A percentile compares a stretch with the other conserved stretches of the same genome.
These are phyloP conservation scores for Eutypella sp. DNA, from an alignment of 2,329 filamentous ascomycete species.

Conservation along the genomic window DNA sequence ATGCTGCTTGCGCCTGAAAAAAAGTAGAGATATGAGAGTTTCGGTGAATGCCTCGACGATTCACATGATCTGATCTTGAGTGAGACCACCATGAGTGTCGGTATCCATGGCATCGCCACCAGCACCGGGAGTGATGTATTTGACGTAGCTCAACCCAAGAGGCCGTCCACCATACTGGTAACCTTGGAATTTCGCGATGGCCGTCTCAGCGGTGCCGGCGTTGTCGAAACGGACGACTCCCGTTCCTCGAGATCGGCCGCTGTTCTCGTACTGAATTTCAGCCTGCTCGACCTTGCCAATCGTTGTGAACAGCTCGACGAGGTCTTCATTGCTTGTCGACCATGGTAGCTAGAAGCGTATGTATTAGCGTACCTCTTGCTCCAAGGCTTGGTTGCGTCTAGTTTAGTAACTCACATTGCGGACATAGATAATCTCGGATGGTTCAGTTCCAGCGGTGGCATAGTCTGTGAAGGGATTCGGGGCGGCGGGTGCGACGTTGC, in stretches of 20 bases:
- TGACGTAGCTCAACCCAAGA: slow-evolving; percentile 88
- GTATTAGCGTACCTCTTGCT: slow-evolving; percentile 11
- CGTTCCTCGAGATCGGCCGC: slow-evolving; percentile 88
- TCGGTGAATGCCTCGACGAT: background rate
- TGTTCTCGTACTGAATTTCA: slow-evolving; percentile 98
- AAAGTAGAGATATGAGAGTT: background rate
- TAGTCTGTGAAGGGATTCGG: slow-evolving; percentile 94
- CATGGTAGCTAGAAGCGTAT: slow-evolving; percentile 75
- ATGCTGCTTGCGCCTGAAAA: background rate
- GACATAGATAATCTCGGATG: slow-evolving; percentile 82
- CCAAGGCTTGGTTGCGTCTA: slow-evolving; percentile 4
- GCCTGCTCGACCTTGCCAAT: slow-evolving; percentile 97
- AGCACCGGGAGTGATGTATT: slow-evolving; percentile 70
- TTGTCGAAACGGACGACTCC: slow-evolving; percentile 94
- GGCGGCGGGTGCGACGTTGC: slow-evolving; percentile 41
- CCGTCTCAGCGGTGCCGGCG: slow-evolving; percentile 79
- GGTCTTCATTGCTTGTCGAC: slow-evolving; percentile 97
- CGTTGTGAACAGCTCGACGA: slow-evolving; percentile 93
- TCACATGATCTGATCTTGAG: slow-evolving; percentile 99
- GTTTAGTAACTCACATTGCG: slow-evolving; percentile 71
- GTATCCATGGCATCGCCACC: slow-evolving; percentile 75
- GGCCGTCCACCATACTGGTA: slow-evolving; percentile 97
- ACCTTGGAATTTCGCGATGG: slow-evolving; percentile 94
- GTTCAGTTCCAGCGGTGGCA: slow-evolving; percentile 81
- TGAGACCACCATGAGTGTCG: slow-evolving; percentile 67